Evolutionary conservation across 805 yeast genomes (phyloP).

Genomic region (Grigorovia transvaalensis): DNA sequence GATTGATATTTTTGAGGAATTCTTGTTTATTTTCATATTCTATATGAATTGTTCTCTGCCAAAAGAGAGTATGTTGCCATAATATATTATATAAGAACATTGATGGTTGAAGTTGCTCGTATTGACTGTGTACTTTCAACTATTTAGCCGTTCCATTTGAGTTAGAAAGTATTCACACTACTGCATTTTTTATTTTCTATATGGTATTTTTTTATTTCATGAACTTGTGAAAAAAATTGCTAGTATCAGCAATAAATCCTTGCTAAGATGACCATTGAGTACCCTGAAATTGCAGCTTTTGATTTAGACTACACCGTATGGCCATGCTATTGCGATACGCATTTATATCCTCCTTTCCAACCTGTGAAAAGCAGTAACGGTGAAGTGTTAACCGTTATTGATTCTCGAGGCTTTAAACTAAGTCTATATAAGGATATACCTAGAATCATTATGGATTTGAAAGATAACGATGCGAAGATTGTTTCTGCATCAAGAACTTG

Average conservation of each 20-base stretch:
- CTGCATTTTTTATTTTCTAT: no score
- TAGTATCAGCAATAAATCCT: no score
- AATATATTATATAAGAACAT: no score
- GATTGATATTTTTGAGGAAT: no score
- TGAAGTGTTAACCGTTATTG: constrained; percentile 23
- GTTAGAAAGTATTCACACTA: no score
- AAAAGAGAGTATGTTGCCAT: no score
- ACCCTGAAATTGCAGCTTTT: constrained; percentile 29
- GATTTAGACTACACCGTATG: constrained; percentile 30
- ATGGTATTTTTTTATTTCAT: no score
- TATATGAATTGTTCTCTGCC: no score
- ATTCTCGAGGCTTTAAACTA: constrained; percentile 40
- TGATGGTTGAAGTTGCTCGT: no score
- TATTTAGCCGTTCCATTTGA: no score
- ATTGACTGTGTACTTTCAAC: no score
- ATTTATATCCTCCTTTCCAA: constrained; percentile 26
- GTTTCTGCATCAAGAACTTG: constrained; percentile 73
- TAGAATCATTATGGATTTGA: constrained; percentile 45
- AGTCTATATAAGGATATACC: constrained; percentile 61
- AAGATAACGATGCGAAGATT: constrained; percentile 37
- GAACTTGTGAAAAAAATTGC: background rate
- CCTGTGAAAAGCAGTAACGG: constrained; percentile 19
- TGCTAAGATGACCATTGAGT: constrained; percentile 6
- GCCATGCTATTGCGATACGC: constrained; percentile 32
- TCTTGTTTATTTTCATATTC: no score